These are phyloP conservation scores for Phialophora verrucosa DNA, from an alignment of 2,329 filamentous ascomycete genomes.

Conservation along the genomic window DNA sequence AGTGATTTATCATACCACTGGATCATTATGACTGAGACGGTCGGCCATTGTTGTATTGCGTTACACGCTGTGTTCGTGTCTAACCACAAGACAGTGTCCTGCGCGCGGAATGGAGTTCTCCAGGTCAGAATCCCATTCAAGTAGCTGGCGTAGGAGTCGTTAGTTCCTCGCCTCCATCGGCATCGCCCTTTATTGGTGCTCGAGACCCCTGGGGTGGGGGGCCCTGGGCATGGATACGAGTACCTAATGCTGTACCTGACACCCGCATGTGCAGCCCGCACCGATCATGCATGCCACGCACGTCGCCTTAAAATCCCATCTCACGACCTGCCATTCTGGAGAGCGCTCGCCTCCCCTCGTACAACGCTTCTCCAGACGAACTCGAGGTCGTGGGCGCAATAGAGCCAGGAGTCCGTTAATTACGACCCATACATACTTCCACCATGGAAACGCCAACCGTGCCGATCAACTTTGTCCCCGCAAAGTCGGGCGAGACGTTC, in stretches of 20 bases:
- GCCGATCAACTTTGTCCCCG: slow-evolving; percentile 55
- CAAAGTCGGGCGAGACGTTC: slow-evolving; percentile 56
- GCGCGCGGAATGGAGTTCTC: background rate
- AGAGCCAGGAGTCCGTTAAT: background rate
- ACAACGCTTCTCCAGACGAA: background rate
- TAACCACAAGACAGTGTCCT: background rate
- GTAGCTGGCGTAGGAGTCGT: background rate
- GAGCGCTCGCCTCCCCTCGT: background rate
- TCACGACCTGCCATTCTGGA: background rate
- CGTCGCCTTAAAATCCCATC: background rate
- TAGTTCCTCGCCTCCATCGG: background rate
- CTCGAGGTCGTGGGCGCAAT: no score
- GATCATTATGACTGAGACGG: background rate
- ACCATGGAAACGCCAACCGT: slow-evolving; percentile 33
- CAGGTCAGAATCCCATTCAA: slow-evolving; percentile 1
- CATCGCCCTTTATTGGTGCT: background rate
- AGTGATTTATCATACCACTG: background rate
- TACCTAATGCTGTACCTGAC: background rate
- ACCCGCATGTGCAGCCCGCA: background rate
- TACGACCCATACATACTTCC: no score
- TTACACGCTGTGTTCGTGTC: background rate
- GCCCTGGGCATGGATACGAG: no score
- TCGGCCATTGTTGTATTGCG: background rate
- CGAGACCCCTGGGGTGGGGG: background rate
- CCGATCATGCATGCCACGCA: background rate